Base-by-base conservation (phyloP, 2,329 filamentous ascomycete species). In the Fusarium robinianum region DNA sequence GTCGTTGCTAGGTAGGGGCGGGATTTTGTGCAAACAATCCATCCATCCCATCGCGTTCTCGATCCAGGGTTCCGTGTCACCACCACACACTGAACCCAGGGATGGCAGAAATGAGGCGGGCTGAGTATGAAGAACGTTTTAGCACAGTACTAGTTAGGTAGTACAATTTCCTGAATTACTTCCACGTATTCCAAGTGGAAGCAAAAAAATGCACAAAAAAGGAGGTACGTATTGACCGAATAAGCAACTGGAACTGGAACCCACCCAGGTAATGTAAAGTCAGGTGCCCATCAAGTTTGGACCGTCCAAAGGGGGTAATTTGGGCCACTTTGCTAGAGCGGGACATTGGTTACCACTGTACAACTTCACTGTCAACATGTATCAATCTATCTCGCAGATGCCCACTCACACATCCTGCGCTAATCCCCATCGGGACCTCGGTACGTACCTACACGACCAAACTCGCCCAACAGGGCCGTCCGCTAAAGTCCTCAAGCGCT, bases 401-500 rank as follows among this genome's bases (percentile, higher is more conserved):
- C 29, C 53, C 55, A 57, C 57, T 48, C 17, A 16, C n/a, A 19
- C 18, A 43, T 24, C 8, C 9, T 9, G n/a, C 39, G 21, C 57
- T 60, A 60, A 29, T 22, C 57, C 33, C 6, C n/a, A 47, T 48
- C 11, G 4, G 32, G 53, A n/a, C 3, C 2, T 7, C 21, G 16
- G 17, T 25, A 45, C 34, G 41, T 35, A 41, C 30, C 44, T 33
- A 21, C 33, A 25, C 39, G 44, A 44, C 31, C 31, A 49, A 48
- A 52, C 31, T 52, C 55, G 55, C 56, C 53, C 45, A 61, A 46
- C 57, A 58, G 50, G 55, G 44, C 55, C 52, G 22, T 34, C 56
- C 53, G 41, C 55, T 51, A 58, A 58, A 58, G 57, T 46, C 53
- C 53, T 59, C 50, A 45, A 57, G n/a, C 60, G 60, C 60, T 61